A percentile compares a stretch with the other conserved stretches of the same genome.
Conservation (phyloP, 2,329 filamentous ascomycete genomes). For the Curvularia eragrostidis region DNA sequence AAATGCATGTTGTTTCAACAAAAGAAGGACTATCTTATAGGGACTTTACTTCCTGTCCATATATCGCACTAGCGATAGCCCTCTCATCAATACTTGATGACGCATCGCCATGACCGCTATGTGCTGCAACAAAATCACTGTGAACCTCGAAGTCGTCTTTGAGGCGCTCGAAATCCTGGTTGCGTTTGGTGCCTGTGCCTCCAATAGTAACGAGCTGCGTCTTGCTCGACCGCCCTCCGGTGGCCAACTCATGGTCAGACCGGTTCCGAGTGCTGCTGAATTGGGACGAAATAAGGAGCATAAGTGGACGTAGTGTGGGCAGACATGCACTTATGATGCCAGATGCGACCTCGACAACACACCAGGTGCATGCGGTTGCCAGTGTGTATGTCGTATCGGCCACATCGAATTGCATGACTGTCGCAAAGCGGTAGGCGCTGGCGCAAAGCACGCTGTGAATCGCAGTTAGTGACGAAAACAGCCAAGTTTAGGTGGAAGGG, state of each 20-base stretch:
- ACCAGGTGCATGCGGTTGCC: slow-evolving; percentile 23
- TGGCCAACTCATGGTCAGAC: not conserved
- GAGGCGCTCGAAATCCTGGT: slow-evolving; percentile 12
- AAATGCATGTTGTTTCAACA: not conserved
- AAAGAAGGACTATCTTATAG: not conserved
- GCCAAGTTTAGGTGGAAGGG: not conserved
- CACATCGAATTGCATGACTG: slow-evolving; percentile 21
- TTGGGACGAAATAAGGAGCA: slow-evolving; percentile 19
- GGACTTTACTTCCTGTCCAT: not conserved
- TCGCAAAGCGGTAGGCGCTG: slow-evolving; percentile 24
- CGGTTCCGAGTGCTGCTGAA: slow-evolving; percentile 14
- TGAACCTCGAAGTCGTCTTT: slow-evolving; percentile 3
- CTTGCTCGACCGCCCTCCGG: not conserved
- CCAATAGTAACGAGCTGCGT: slow-evolving; percentile 17
- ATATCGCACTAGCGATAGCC: not conserved
- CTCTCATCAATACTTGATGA: not conserved
- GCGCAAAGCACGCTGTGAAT: slow-evolving; percentile 24
- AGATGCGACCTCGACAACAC: slow-evolving; percentile 21
- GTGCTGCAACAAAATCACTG: not conserved
- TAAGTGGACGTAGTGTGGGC: slow-evolving; percentile 21
- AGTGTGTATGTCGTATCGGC: slow-evolving; percentile 19
- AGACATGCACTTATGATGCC: slow-evolving; percentile 26
- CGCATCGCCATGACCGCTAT: not conserved
- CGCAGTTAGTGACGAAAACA: slow-evolving; percentile 7
- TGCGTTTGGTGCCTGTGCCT: slow-evolving; percentile 8